Evolutionary conservation across 2,329 filamentous ascomycete species (phyloP).

Genomic region (Coleophoma cylindrospora): DNA sequence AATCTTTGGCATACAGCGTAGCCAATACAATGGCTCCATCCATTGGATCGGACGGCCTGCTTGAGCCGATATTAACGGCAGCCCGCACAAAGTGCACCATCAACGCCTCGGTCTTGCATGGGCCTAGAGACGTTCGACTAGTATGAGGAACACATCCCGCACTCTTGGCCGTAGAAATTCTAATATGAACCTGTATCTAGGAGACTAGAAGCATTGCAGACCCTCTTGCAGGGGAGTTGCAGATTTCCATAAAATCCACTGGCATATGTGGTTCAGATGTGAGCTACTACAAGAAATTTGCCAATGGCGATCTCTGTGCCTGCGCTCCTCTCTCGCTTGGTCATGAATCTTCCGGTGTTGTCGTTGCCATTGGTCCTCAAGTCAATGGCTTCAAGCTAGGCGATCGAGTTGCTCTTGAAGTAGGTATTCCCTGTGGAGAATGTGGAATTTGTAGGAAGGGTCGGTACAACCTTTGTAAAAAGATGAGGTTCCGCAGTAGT

Average conservation of each 20-base stretch:
- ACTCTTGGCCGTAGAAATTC: not conserved
- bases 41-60: constrained; percentile 8
- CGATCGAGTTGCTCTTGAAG: constrained; percentile 69
- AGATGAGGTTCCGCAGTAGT: constrained; percentile 56
- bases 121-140: constrained; percentile 50
- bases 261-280: constrained; percentile 68
- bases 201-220: constrained; percentile 41
- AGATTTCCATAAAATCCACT: constrained; percentile 60
- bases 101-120: constrained; percentile 52
- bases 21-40: constrained; percentile 16
- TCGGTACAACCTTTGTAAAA: constrained; percentile 62
- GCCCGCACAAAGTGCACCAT: constrained; percentile 24
- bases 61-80: constrained; percentile 3
- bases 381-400: constrained; percentile 47
- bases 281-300: constrained; percentile 68
- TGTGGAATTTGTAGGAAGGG: constrained; percentile 90
- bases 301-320: constrained; percentile 65
- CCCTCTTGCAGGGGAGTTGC: constrained; percentile 47
- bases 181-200: constrained; percentile 26
- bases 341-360: constrained; percentile 57
- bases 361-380: constrained; percentile 48
- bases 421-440: constrained; percentile 84
- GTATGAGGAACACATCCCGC: constrained; percentile 31
- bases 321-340: constrained; percentile 60
- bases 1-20: no score